These are phyloP conservation scores for Dactylella cylindrospora DNA, from an alignment of 2,329 filamentous ascomycete species.

Conservation along the genomic window DNA sequence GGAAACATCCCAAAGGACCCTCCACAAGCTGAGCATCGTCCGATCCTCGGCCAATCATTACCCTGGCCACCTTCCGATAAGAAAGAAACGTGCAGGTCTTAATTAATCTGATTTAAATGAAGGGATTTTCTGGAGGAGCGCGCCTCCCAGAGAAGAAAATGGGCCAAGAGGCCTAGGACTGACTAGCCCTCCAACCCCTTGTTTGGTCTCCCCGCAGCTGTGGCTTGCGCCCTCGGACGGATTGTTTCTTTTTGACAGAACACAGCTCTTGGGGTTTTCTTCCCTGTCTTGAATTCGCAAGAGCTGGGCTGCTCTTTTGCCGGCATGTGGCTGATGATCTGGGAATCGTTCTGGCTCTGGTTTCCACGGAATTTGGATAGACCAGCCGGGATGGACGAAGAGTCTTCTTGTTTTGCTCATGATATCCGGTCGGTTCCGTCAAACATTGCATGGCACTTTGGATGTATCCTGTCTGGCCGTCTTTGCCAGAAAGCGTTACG, in stretches of 20 bases:
- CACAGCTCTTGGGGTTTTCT: conserved; percentile 3
- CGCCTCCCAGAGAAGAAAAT: conserved; percentile 33
- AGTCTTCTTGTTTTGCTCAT: background rate
- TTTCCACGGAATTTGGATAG: conserved; percentile 12
- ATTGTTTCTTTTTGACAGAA: conserved; percentile 32
- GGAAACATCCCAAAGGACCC: no score
- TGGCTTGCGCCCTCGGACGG: conserved; percentile 43
- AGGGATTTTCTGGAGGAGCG: conserved; percentile 45
- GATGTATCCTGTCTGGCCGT: no score
- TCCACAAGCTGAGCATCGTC: conserved; percentile 43
- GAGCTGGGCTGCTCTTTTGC: no score
- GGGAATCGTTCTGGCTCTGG: conserved; percentile 26
- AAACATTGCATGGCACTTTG: no score
- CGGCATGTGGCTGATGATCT: conserved; percentile 40
- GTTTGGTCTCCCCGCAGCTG: conserved; percentile 40
- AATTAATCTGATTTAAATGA: conserved; percentile 45
- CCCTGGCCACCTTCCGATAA: conserved; percentile 27
- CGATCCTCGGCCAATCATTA: conserved; percentile 36
- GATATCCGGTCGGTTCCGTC: conserved; percentile 30
- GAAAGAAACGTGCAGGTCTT: conserved; percentile 33
- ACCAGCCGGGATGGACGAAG: conserved; percentile 2
- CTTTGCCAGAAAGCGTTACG: no score
- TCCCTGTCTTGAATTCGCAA: conserved; percentile 44
- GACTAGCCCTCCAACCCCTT: no score
- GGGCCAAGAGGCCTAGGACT: no score